Base-by-base conservation (phyloP, 768 basidiomycete genomes). In the Clitopilus passeckerianus region DNA sequence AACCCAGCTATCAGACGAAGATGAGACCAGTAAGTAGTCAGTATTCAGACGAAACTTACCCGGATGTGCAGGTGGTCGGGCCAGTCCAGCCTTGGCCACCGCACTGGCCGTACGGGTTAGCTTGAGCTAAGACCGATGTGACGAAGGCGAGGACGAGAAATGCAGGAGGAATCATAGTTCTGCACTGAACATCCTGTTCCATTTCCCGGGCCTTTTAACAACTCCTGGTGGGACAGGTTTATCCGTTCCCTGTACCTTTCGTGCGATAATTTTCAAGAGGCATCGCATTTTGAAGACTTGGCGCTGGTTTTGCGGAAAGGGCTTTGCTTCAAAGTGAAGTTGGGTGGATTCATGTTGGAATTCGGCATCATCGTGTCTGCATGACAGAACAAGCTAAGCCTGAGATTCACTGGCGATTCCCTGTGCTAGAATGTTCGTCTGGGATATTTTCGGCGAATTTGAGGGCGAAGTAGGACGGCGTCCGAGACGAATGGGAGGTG, bases 81-180 rank as follows among this genome's bases (percentile, higher is more conserved):
- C 75, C 75, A 27, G 67, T 67, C 74, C 74, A 75, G 7, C 66
- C 68, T 46, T 64, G 56, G 8, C 75, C 75, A 34, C 75, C 75
- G 59, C 74, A 75, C 60, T 73, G 72, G 16, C 57, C 70, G 46
- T 65, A 68, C 34, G 67, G 67, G 9, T 41, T 34, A 53, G 64
- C 58, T 58, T 70, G 68, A 27, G 61, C 65, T 10, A 62, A 23
- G 20, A 37, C 62, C 18, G 59, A 34, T 30, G 62, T 37, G 24
- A 53, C n/a, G n/a, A 61, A 50, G 23, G 37, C 53, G 23, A 60
- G 30, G 22, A 57, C n/a, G 44, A 63, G 12, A 9, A 65, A 55
- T 58, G 57, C 22, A 16, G 35, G 53, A 24, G 54, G 2, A 18
- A 60, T 35, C 62, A 65, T 63, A 30, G 27, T 3, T n/a, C 34